Evolutionary conservation across 805 yeast species (phyloP).

Genomic region (Candida vaughaniae): DNA sequence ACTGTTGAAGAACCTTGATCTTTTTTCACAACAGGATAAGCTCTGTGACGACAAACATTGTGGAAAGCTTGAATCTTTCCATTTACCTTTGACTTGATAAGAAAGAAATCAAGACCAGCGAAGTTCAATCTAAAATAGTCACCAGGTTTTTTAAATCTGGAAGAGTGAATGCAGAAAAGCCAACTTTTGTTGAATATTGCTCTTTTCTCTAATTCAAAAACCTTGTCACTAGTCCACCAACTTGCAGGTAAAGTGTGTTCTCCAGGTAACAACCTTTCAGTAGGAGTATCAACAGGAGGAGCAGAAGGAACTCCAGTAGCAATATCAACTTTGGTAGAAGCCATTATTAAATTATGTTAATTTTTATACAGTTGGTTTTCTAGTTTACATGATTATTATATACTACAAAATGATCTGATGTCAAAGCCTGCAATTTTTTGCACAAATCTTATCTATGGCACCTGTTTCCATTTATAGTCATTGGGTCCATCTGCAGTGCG

Average conservation of each 20-base stretch:
- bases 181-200: conserved; percentile 57
- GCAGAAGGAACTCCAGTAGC: conserved; percentile 19
- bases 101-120: conserved; percentile 54
- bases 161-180: conserved; percentile 52
- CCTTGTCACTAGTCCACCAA: conserved; percentile 63
- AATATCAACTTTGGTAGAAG: conserved; percentile 7
- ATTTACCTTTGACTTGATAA: conserved; percentile 49
- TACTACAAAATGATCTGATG: background rate
- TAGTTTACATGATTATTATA: background rate
- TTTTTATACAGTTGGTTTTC: background rate
- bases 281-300: conserved; percentile 16
- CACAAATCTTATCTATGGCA: conserved; percentile 10
- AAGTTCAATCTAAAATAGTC: conserved; percentile 53
- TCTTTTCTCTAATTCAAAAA: conserved; percentile 57
- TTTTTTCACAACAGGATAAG: conserved; percentile 60
- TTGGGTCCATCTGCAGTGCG: conserved; percentile 2
- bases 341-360: conserved; percentile 1
- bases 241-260: conserved; percentile 61
- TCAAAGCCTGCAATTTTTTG: too few relatives aligned
- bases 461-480: conserved; percentile 6
- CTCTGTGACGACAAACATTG: conserved; percentile 65
- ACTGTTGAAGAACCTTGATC: conserved; percentile 58
- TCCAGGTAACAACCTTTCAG: conserved; percentile 16
- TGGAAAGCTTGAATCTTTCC: conserved; percentile 60
- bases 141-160: conserved; percentile 57